Evolutionary conservation across 768 basidiomycete genomes (phyloP), one percentile per base, ranked within the genome.

Genomic region (Cantharellus anzutake): DNA sequence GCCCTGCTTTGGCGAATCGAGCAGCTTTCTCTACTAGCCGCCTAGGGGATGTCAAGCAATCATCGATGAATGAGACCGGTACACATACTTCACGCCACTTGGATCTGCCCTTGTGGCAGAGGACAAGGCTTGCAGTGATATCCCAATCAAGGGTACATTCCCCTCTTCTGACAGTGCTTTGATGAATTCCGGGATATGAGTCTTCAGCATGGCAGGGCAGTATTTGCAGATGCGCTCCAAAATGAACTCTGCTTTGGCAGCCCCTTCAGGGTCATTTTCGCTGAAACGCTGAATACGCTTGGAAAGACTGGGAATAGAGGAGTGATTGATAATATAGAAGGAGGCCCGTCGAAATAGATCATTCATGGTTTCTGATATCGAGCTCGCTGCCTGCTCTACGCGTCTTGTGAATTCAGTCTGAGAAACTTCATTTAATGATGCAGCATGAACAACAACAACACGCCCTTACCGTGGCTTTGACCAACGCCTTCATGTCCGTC

Each of bases 401-500:
- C 89, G 80, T 35, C 81, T 79, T 16, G 80, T 67, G 67, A 93
- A 84, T 66, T 99, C 96, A 66, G 74, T 78, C 83, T 91, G 52
- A 2, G 38, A 40, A 16, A 40, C 42, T 56, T 20, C 7, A 38
- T 20, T 29, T 62, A 42, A 48, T 39, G 29, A 55, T 42, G 11
- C n/a, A n/a, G 2, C 29, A 39, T 51, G 35, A 38, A 55, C 14
- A 4, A 42, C 20, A 16, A 66, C 11, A 55, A 55, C 11, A 11
- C 14, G 34, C 11, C 37, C 20, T 63, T 58, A 90, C 89, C 51
- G 78, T 78, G 4, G 87, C 75, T 70, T 93, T 97, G 60, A 84
- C 74, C 4, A 93, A 73, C 3, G 75, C 75, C 69, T 85, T 89
- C 35, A 97, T 70, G 66, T 93, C 88, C 0, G 85, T 82, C 65